Evolutionary conservation across 768 basidiomycete genomes (phyloP), one percentile per base, ranked within the genome.

Genomic region (Pleurotus salmoneostramineus): DNA sequence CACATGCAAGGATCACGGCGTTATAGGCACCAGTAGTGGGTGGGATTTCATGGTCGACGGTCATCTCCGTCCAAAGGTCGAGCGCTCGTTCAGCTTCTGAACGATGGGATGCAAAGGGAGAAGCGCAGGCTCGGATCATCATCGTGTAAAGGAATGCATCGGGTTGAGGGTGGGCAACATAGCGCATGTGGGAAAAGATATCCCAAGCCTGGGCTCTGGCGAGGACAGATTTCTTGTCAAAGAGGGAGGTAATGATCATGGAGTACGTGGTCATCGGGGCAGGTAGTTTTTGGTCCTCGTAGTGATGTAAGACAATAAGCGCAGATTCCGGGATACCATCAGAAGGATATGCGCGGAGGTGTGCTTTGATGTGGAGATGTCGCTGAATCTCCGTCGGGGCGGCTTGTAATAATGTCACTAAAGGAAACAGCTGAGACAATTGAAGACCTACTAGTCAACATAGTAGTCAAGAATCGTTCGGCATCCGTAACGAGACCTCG

Each of bases 61-160:
- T 91, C 93, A 98, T 94, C 69, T 98, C 96, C 27, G 82, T 85
- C 83, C 91, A 97, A 0, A 98, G 77, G 67, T 99, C 97, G 58
- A 96, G 76, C 0, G 96, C 97, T 44, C 91, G 87, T 67, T 97
- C 93, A 0, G 94, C 92, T 62, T 95, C 89, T 1, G 89, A 84
- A n/a, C 72, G 63, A 37, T 74, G 72, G 10, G 80, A 69, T 21
- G 74, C 74, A 1, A 77, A 65, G 3, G 80, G 75, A 4, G 79
- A 77, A 0, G 88, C 88, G 61, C 95, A 98, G 0, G 93, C 89
- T 4, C 82, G 80, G 63, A 99, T 93, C 94, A 99, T 97, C 36
- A 83, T 68, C 0, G 85, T 81, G 72, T 93, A 98, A 5, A 95
- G 75, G 21, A 78, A 70, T 11, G 76, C 76, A 61, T 89, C 85